Base-by-base conservation (phyloP, 2,329 filamentous ascomycete genomes). In the Dothistroma pini region DNA sequence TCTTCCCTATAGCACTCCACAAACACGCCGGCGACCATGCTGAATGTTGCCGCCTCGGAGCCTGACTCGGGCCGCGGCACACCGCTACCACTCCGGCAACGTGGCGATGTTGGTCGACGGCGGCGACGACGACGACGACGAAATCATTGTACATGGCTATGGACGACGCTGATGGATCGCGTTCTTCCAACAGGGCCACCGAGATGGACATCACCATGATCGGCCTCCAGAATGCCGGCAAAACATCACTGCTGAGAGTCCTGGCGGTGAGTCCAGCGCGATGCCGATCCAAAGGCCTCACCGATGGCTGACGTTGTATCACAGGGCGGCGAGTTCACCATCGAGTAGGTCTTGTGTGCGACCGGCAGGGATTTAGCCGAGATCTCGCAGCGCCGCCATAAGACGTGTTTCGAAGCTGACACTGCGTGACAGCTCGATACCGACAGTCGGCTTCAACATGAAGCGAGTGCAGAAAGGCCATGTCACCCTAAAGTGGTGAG, bases 181-280 rank as follows among this genome's bases (percentile, higher is more conserved):
- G 59, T 51, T 59, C 54, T 52, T 60, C 59, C 66, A 74, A 66
- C 71, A 97, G 93, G 95, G 92, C 93, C 69, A 96, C 93, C 68
- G 95, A 99, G 82, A 97, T 99, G 93, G 95, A 99, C 79, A 93
- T 99, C 75, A 97, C 95, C 70, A 96, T 99, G 89, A 93, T 99
- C 76, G 95, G 95, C 25, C 81, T 99, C 74, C 95, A 99, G 76
- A 97, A 97, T 80, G 95, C 95, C 62, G 95, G 95, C 73, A 99
- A 99, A 81, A 97, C 95, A 44, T 97, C 93, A 64, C 79, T 99
- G 73, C 82, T 99, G 76, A 86, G 93, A 71, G 93, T 97, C 71
- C 84, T 99, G 71, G 93, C 93, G 81, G 95, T 99, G 87, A 85
- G 93, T 62, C 62, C 51, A 38, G 41, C n/a, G 57, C 58, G 51